Conservation (phyloP, 106 monocot species). For the Agapanthus africanus region DNA sequence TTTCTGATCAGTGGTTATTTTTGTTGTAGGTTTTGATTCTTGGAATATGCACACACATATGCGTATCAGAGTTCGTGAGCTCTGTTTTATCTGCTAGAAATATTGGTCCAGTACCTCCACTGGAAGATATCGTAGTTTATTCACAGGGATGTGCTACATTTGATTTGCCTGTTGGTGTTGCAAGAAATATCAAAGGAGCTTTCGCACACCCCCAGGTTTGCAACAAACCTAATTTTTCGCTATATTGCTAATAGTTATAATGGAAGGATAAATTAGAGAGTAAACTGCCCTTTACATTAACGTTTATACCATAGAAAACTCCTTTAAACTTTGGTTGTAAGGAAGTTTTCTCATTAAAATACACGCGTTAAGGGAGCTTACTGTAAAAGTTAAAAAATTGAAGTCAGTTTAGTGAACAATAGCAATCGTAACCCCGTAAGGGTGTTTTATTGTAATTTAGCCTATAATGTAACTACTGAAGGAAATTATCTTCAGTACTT, state of each 20-base stretch:
- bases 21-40: slow-evolving; percentile 53
- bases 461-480: too few relatives aligned
- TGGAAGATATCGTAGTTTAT: slow-evolving; percentile 80
- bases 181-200: slow-evolving; percentile 50
- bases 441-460: background rate
- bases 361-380: background rate
- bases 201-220: slow-evolving; percentile 77
- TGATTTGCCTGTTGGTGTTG: slow-evolving; percentile 54
- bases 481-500: too few relatives aligned
- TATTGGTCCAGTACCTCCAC: slow-evolving; percentile 46
- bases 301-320: too few relatives aligned
- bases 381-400: too few relatives aligned
- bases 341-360: too few relatives aligned
- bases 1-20: background rate
- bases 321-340: background rate
- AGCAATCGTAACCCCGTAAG: too few relatives aligned
- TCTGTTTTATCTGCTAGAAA: slow-evolving; percentile 71
- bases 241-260: background rate
- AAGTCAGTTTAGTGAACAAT: too few relatives aligned
- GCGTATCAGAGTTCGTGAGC: slow-evolving; percentile 74
- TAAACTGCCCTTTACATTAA: too few relatives aligned
- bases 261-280: too few relatives aligned
- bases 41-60: slow-evolving; percentile 91
- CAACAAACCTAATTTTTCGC: background rate
- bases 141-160: slow-evolving; percentile 82